phyloP scores from a whole-genome alignment of 2,329 filamentous ascomycete species.

The Camptophora hylomeconis region DNA sequence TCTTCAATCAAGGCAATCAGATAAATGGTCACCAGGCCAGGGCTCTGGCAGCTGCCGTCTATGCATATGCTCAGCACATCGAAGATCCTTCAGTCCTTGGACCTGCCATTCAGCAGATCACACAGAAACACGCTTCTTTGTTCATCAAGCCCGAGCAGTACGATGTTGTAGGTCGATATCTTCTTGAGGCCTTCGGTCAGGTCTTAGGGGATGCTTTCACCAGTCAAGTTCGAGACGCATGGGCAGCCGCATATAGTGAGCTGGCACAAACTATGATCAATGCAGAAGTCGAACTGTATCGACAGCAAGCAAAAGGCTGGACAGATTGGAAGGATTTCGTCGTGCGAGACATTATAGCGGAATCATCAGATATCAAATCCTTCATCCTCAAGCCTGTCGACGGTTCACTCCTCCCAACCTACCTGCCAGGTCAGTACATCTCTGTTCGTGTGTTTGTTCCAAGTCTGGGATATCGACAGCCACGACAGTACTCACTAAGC shows the following conservation, averaged over 20 bases:
- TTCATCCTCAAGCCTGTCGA: constrained; percentile 57
- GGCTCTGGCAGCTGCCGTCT: constrained; percentile 57
- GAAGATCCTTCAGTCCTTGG: constrained; percentile 50
- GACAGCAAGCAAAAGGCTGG: constrained; percentile 45
- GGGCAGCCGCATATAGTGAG: constrained; percentile 60
- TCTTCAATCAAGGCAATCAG: constrained; percentile 63
- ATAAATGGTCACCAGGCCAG: constrained; percentile 52
- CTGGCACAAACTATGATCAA: constrained; percentile 60
- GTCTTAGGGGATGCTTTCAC: constrained; percentile 58
- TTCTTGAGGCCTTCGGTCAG: constrained; percentile 53
- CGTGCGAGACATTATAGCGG: constrained; percentile 50
- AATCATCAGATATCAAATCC: constrained; percentile 56
- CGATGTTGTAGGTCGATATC: constrained; percentile 54
- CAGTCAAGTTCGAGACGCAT: constrained; percentile 50
- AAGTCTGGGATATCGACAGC: constrained; percentile 48
- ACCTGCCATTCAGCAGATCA: constrained; percentile 52
- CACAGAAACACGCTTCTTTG: constrained; percentile 62
- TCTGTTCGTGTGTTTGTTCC: constrained; percentile 48
- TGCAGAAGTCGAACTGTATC: constrained; percentile 51
- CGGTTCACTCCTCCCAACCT: constrained; percentile 45
- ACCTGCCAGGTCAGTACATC: constrained; percentile 60
- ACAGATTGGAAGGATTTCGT: constrained; percentile 54
- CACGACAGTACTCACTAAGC: constrained; percentile 60
- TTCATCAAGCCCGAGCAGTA: constrained; percentile 58
- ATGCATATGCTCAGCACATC: constrained; percentile 60